Conservation (phyloP, 768 basidiomycete genomes). For the Calocybe gangraenosa region DNA sequence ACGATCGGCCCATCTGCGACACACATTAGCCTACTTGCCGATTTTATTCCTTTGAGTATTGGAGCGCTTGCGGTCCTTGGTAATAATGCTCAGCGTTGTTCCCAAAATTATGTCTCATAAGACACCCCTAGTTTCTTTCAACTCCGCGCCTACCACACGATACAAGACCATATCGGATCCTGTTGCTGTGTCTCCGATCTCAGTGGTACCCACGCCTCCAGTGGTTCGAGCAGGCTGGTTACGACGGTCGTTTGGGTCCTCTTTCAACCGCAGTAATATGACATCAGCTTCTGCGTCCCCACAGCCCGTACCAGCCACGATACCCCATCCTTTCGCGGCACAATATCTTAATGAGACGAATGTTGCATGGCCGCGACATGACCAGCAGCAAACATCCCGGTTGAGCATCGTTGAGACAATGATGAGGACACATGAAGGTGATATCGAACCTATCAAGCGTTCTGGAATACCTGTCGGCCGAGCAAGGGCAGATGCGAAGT, state of each 20-base stretch:
- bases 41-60: constrained; percentile 14
- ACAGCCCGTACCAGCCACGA: not conserved
- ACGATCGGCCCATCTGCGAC: constrained; percentile 13
- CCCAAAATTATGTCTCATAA: not conserved
- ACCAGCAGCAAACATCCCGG: not conserved
- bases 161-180: not conserved
- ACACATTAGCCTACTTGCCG: constrained; percentile 11
- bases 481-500: not conserved
- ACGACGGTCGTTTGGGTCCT: constrained; percentile 1
- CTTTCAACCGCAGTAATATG: not conserved
- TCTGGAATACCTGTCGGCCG: not conserved
- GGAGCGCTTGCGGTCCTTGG: constrained; percentile 13
- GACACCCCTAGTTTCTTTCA: constrained; percentile 7
- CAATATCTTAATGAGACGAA: constrained; percentile 3
- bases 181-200: not conserved
- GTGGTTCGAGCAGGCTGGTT: constrained; percentile 9
- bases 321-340: constrained; percentile 10
- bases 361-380: constrained; percentile 1
- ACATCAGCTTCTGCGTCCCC: not conserved
- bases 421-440: constrained; percentile 1
- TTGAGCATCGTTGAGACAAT: not conserved
- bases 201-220: not conserved
- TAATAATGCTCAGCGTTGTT: not conserved
- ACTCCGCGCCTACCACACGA: not conserved
- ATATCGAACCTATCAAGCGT: constrained; percentile 3